Conservation (phyloP, 2,329 filamentous ascomycete genomes). For the Septoria petroselini region DNA sequence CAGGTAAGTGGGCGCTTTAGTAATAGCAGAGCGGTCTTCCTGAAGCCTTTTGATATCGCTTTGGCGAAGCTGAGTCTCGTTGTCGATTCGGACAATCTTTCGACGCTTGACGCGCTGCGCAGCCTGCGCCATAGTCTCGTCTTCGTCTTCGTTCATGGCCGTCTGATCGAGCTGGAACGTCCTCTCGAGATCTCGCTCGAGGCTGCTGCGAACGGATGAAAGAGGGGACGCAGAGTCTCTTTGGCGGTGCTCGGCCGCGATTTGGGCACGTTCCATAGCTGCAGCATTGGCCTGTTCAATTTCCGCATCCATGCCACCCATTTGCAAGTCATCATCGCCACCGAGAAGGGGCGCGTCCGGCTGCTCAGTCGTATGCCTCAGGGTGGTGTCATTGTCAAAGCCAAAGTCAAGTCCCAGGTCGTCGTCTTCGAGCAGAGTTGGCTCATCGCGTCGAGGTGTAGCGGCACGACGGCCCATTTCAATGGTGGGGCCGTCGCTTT, state of each 20-base stretch:
- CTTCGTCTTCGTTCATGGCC: slow-evolving; percentile 42
- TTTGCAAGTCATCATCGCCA: slow-evolving; percentile 42
- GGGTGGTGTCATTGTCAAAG: slow-evolving; percentile 37
- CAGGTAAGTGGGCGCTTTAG: slow-evolving; percentile 77
- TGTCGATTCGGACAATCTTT: slow-evolving; percentile 78
- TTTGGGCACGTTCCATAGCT: slow-evolving; percentile 45
- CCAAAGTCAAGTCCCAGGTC: slow-evolving; percentile 52
- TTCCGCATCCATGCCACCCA: slow-evolving; percentile 43
- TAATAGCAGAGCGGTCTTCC: slow-evolving; percentile 77
- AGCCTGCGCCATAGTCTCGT: slow-evolving; percentile 57
- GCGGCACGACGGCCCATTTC: slow-evolving; percentile 89
- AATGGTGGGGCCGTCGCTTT: slow-evolving; percentile 54
- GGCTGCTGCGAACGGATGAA: slow-evolving; percentile 51
- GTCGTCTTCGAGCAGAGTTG: slow-evolving; percentile 56
- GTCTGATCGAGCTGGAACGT: slow-evolving; percentile 47
- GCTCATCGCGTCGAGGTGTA: slow-evolving; percentile 54
- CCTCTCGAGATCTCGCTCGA: slow-evolving; percentile 63
- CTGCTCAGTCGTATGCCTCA: slow-evolving; percentile 23
- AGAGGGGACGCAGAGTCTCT: slow-evolving; percentile 54
- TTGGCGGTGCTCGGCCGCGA: slow-evolving; percentile 37
- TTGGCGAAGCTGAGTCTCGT: slow-evolving; percentile 72
- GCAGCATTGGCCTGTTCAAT: slow-evolving; percentile 42
- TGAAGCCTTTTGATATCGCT: slow-evolving; percentile 82
- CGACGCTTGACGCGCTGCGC: slow-evolving; percentile 71
- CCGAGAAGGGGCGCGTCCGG: slow-evolving; percentile 26